Percentiles rank a stretch among this genome's conserved stretches.
phyloP scores from a whole-genome alignment of 495 filamentous ascomycete genomes.

The Neurospora tetraspora region DNA sequence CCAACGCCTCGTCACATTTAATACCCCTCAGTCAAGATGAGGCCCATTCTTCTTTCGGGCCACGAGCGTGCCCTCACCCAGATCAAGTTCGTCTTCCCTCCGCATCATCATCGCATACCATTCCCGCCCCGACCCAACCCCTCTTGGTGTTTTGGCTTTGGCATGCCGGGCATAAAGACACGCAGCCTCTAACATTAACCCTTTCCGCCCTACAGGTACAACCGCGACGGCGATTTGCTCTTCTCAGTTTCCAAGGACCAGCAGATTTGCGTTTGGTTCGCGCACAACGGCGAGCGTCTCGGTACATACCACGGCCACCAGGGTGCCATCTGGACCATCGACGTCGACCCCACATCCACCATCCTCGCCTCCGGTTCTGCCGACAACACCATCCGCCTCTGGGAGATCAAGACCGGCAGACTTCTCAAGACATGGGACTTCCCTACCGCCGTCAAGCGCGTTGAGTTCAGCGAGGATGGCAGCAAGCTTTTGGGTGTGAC shows the following conservation, averaged over 20 bases:
- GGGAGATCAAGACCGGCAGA: constrained; percentile 91
- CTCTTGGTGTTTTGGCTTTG: background rate
- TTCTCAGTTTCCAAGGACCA: constrained; percentile 98
- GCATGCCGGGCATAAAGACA: background rate
- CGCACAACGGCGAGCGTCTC: constrained; percentile 87
- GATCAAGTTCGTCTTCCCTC: constrained; percentile 59
- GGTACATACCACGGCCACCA: constrained; percentile 95
- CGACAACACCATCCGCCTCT: constrained; percentile 95
- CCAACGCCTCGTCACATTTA: background rate
- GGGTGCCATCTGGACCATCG: constrained; percentile 97
- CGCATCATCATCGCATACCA: background rate
- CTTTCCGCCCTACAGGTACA: constrained; percentile 50
- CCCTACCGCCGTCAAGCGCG: constrained; percentile 87
- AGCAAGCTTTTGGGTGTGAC: constrained; percentile 82
- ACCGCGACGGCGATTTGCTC: constrained; percentile 90
- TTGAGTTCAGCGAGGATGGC: constrained; percentile 92
- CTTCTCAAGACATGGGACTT: constrained; percentile 96
- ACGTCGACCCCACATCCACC: constrained; percentile 88
- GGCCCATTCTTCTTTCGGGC: constrained; percentile 88
- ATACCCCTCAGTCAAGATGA: constrained; percentile 48
- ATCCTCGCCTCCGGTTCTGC: constrained; percentile 91
- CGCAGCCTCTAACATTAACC: constrained; percentile 9
- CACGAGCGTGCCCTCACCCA: constrained; percentile 99
- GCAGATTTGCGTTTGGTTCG: constrained; percentile 88
- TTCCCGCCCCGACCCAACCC: background rate